A percentile compares a stretch with the other conserved stretches of the same genome.
Conservation (phyloP, 805 yeast genomes). For the Candida anglica region DNA sequence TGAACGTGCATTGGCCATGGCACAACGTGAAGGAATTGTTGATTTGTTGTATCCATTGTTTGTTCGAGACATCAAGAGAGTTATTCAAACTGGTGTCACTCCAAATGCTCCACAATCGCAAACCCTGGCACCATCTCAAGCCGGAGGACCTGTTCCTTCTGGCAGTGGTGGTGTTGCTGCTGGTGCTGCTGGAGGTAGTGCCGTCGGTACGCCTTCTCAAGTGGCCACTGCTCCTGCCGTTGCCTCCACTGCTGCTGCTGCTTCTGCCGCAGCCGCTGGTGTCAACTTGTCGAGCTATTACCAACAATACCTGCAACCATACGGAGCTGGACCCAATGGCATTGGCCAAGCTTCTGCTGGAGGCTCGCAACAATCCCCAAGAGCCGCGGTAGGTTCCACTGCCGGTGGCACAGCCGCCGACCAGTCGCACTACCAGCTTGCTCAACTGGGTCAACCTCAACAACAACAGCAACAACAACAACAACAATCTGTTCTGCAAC, state of each 20-base stretch:
- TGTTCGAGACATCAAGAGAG: conserved; percentile 68
- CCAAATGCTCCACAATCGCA: conserved; percentile 14
- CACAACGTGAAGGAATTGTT: conserved; percentile 71
- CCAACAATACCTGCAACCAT: conserved; percentile 2
- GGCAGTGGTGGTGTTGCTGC: no score
- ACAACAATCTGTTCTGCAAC: conserved; percentile 1
- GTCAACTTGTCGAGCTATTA: conserved; percentile 2
- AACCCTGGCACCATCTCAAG: not conserved
- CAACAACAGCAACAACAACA: not conserved
- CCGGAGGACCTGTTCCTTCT: no score
- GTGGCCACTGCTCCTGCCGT: conserved; percentile 12
- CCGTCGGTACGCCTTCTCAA: no score
- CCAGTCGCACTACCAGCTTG: not conserved
- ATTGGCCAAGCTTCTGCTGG: conserved; percentile 1
- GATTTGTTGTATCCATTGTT: conserved; percentile 65
- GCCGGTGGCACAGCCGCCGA: conserved; percentile 1
- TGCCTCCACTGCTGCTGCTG: conserved; percentile 6
- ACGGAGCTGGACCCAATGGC: conserved; percentile 1
- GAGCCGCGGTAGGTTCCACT: conserved; percentile 1
- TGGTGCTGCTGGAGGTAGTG: not conserved
- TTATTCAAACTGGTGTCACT: conserved; percentile 43
- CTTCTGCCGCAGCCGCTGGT: conserved; percentile 3
- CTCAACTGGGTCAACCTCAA: not conserved
- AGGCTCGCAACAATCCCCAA: conserved; percentile 2
- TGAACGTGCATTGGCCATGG: conserved; percentile 77